Evolutionary conservation across 2,329 filamentous ascomycete genomes (phyloP), one percentile per base, ranked within the genome.

Genomic region (Talaromyces rugulosus): DNA sequence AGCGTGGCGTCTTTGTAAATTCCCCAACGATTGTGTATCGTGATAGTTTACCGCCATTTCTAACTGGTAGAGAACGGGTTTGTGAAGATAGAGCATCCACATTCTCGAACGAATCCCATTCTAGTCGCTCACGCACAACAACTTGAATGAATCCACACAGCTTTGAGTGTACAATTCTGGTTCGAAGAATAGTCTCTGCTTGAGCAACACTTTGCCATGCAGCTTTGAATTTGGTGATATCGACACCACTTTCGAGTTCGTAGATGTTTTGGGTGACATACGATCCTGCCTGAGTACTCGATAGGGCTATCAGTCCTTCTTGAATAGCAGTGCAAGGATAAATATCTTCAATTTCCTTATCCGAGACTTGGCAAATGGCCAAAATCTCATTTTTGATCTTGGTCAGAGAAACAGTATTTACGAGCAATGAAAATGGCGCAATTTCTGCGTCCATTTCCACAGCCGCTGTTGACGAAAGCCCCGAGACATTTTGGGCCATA

Each of bases 271-370:
- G 75, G 3, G 75, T 75, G 27, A 78, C 72, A 57, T 80, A 80
- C 18, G 77, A 75, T 27, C 74, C 76, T 5, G 69, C 67, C 40
- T 74, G 67, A 60, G 74, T 74, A 36, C 68, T 72, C 0, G 76
- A 76, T 16, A 79, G 68, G 0, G 77, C 74, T 47, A 79, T 58
- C 3, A 80, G 69, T 1, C 75, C 77, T 66, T 78, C 76, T 65
- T 80, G 78, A 2, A 80, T 68, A 2, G 77, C 68, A n/a, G 74
- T 80, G 18, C 71, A 75, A 4, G 77, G 77, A 55, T 78, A 76
- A 5, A 72, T 69, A 63, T 80, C 76, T 57, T 78, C 72, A 4
- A 79, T 68, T 2, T 65, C 60, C 4, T 63, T 62, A 65, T n/a
- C 18, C 12, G 47, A 47, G 28, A 71, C 52, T 28, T 61, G 40